Conservation (phyloP, 129 eudicot species). For the Scalesia atractyloides region DNA sequence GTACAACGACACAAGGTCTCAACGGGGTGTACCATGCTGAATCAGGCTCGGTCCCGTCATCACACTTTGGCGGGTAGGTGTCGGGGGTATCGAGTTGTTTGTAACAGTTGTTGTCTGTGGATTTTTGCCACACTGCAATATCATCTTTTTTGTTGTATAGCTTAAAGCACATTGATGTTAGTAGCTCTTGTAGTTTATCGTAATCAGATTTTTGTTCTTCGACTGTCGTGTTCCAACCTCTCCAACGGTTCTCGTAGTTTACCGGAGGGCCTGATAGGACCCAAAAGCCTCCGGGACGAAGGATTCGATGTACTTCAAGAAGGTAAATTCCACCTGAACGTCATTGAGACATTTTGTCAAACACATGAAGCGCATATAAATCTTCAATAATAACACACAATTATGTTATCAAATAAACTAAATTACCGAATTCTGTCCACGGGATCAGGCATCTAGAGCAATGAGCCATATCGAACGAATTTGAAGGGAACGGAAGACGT, state of each 20-base stretch:
- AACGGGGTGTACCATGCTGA: conserved; percentile 95
- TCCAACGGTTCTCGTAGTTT: conserved; percentile 83
- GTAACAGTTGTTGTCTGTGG: conserved; percentile 67
- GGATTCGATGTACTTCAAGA: conserved; percentile 84
- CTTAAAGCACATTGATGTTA: conserved; percentile 91
- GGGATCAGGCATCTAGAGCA: conserved; percentile 98
- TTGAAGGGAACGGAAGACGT: conserved; percentile 97
- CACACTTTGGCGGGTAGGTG: conserved; percentile 84
- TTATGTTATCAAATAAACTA: not conserved
- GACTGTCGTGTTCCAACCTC: conserved; percentile 93
- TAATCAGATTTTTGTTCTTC: conserved; percentile 83
- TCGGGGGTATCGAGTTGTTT: conserved; percentile 71
- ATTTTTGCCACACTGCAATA: conserved; percentile 90
- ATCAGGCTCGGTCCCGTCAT: conserved; percentile 89
- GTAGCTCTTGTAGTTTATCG: conserved; percentile 72
- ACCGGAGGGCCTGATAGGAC: conserved; percentile 97
- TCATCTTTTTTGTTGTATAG: conserved; percentile 84
- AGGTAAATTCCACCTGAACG: conserved; percentile 87
- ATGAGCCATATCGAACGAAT: conserved; percentile 95
- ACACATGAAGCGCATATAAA: not conserved
- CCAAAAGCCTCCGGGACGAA: conserved; percentile 98
- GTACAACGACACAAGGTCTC: conserved; percentile 81
- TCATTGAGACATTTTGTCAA: conserved; percentile 19
- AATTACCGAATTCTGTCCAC: conserved; percentile 91
- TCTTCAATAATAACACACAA: not conserved